Evolutionary conservation across 23 red algal species (phyloP).

Genomic region (Gracilaria gracilis): DNA sequence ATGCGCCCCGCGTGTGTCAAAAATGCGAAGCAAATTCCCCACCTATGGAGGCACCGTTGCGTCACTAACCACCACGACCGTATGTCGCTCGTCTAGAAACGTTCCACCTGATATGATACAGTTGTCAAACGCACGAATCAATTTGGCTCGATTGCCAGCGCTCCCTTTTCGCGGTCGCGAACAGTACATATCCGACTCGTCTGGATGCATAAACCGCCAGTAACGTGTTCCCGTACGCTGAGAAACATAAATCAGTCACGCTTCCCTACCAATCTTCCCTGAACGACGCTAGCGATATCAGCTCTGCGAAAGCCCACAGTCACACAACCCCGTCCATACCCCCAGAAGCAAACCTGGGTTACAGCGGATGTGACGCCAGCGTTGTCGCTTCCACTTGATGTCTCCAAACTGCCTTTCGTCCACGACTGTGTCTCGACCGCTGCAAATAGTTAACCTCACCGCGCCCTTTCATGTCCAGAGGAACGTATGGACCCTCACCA

Average conservation of each 20-base stretch:
- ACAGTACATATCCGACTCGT: slow-evolving; percentile 67
- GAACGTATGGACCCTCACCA: slow-evolving; percentile 62
- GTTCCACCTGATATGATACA: slow-evolving; percentile 60
- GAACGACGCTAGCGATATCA: slow-evolving; percentile 68
- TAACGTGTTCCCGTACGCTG: slow-evolving; percentile 82
- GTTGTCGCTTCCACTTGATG: slow-evolving; percentile 69
- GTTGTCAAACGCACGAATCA: slow-evolving; percentile 83
- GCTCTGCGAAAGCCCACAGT: slow-evolving; percentile 89
- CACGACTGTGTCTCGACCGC: neutral
- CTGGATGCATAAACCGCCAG: slow-evolving; percentile 80
- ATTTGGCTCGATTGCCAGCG: slow-evolving; percentile 9
- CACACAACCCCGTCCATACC: slow-evolving; percentile 79
- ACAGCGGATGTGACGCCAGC: slow-evolving; percentile 81
- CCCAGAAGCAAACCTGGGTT: slow-evolving; percentile 83
- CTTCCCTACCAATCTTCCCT: slow-evolving; percentile 69
- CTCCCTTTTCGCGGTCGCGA: slow-evolving; percentile 12
- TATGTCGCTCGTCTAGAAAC: slow-evolving; percentile 85
- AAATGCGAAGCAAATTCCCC: slow-evolving; percentile 76
- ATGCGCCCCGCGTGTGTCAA: slow-evolving; percentile 78
- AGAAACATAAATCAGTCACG: slow-evolving; percentile 74
- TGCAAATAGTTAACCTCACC: neutral
- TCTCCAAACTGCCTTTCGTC: slow-evolving; percentile 72
- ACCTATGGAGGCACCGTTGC: slow-evolving; percentile 56
- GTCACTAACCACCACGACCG: slow-evolving; percentile 81
- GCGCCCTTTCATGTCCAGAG: slow-evolving; percentile 30